Conservation (phyloP, 345 rosid species). For the Brassica carinata region DNA sequence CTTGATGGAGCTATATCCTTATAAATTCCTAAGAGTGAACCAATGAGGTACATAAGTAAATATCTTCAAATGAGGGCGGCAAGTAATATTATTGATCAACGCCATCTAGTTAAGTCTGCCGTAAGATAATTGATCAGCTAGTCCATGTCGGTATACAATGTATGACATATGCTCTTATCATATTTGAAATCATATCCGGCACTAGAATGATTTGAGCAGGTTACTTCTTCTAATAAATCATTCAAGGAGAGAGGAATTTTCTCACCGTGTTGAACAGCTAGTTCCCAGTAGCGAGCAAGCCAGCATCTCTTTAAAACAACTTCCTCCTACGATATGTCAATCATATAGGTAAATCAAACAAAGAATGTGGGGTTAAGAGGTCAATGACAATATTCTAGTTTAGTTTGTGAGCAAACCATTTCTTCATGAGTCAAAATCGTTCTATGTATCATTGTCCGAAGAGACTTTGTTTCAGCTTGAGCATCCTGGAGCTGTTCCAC, state of each 20-base stretch:
- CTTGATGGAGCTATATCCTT: conserved; percentile 74
- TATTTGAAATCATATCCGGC: not conserved
- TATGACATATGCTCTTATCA: conserved; percentile 1
- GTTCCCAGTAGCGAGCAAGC: conserved; percentile 99
- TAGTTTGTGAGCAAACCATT: conserved; percentile 58
- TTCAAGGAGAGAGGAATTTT: not conserved
- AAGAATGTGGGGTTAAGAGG: conserved; percentile 24
- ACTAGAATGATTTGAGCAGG: not conserved
- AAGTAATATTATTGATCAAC: not conserved
- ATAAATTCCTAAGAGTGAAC: conserved; percentile 56
- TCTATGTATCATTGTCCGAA: conserved; percentile 88
- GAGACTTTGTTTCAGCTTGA: conserved; percentile 81
- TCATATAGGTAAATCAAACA: conserved; percentile 9
- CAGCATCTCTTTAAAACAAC: conserved; percentile 98
- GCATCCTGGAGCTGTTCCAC: conserved; percentile 71
- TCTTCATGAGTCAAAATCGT: conserved; percentile 86
- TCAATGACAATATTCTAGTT: conserved; percentile 10
- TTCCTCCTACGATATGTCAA: conserved; percentile 69
- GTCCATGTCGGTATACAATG: not conserved
- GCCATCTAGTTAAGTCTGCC: not conserved
- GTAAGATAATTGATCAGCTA: not conserved
- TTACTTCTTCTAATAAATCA: not conserved
- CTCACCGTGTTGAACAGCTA: conserved; percentile 83
- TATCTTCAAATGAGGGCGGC: conserved; percentile 11
- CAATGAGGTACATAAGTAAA: conserved; percentile 12